A percentile compares a stretch with the other conserved stretches of the same genome.
Conservation (phyloP, 306 rosid species). For the Arachis stenosperma region DNA sequence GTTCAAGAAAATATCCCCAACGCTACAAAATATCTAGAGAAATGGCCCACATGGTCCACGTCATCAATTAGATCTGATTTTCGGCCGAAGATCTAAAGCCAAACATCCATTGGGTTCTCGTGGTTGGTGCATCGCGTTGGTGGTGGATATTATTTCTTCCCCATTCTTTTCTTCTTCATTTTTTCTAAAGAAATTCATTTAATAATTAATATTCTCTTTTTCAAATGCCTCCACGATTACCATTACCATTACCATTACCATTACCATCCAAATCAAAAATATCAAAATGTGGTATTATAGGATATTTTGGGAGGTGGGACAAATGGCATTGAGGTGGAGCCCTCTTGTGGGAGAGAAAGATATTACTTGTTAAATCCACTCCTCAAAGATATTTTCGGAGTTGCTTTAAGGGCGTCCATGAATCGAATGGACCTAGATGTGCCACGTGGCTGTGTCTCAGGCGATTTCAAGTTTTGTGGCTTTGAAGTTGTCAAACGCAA, state of each 20-base stretch:
- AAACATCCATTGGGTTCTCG: conserved; percentile 46
- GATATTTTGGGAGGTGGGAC: conserved; percentile 47
- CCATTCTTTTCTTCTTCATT: not conserved
- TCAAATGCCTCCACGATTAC: not conserved
- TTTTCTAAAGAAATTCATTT: not conserved
- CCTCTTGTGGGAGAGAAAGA: conserved; percentile 7
- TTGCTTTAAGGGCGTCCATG: conserved; percentile 29
- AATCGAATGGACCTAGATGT: conserved; percentile 27
- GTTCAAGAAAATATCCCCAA: conserved; percentile 32
- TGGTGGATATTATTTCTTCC: conserved; percentile 51
- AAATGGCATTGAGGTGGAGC: conserved; percentile 21
- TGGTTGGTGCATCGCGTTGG: conserved; percentile 41
- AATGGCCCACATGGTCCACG: conserved; percentile 54
- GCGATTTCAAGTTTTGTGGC: conserved; percentile 46
- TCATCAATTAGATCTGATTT: conserved; percentile 47
- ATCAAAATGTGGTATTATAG: conserved; percentile 12
- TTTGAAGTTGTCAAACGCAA: conserved; percentile 38
- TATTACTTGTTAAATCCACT: conserved; percentile 41
- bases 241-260: not conserved
- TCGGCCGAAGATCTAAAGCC: conserved; percentile 46
- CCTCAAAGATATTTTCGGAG: conserved; percentile 53
- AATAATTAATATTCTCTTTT: not conserved
- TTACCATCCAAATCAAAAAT: conserved; percentile 32
- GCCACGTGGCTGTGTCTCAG: conserved; percentile 45
- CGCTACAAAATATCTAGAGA: conserved; percentile 51